These are phyloP conservation scores for Aethionema arabicum DNA, from an alignment of 345 rosid species.

Conservation along the genomic window DNA sequence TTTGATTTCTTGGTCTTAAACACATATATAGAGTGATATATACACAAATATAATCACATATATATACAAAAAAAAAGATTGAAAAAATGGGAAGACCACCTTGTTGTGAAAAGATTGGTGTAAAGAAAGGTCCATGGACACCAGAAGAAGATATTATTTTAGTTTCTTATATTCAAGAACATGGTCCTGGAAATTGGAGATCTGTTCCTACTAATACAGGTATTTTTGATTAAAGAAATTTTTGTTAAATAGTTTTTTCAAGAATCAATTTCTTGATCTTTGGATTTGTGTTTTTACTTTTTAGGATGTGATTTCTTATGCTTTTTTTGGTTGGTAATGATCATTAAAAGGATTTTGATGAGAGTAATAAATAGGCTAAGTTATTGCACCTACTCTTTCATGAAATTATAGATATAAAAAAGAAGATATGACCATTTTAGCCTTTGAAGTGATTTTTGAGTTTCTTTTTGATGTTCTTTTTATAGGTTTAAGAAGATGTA, in stretches of 20 bases:
- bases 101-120: constrained; percentile 84
- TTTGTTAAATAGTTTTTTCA: neutral
- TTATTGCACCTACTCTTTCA: constrained; percentile 31
- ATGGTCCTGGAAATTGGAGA: constrained; percentile 99
- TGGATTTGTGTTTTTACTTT: neutral
- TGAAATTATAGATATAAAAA: constrained; percentile 20
- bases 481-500: constrained; percentile 91
- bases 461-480: constrained; percentile 19
- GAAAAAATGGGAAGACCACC: constrained; percentile 89
- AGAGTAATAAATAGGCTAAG: constrained; percentile 36
- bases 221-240: constrained; percentile 20
- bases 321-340: constrained; percentile 44
- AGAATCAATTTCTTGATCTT: constrained; percentile 10
- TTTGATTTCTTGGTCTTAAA: neutral
- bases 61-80: neutral
- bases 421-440: constrained; percentile 7
- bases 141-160: constrained; percentile 96
- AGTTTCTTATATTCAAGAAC: constrained; percentile 91
- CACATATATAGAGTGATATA: neutral
- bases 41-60: constrained; percentile 2
- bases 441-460: neutral
- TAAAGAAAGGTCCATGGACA: constrained; percentile 99
- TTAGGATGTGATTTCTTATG: neutral
- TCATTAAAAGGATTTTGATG: constrained; percentile 39
- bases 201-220: constrained; percentile 87